Conservation (phyloP, 345 rosid species). For the Syzygium aqueum region DNA sequence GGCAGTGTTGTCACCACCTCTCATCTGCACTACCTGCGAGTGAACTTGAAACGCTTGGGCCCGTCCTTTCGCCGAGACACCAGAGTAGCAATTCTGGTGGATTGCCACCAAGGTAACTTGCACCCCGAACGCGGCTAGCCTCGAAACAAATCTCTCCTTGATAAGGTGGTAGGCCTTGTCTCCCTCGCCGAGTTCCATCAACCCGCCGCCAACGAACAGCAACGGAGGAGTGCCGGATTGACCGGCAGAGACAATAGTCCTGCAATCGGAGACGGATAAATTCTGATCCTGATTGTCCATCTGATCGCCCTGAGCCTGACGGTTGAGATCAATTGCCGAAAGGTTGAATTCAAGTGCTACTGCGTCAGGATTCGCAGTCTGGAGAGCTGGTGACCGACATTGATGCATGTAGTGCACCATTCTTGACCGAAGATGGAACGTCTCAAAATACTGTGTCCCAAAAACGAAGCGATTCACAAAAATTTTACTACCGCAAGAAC, state of each 20-base stretch:
- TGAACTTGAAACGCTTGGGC: constrained; percentile 47
- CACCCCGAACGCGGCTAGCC: constrained; percentile 25
- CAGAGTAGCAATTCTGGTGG: constrained; percentile 26
- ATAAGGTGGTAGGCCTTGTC: constrained; percentile 39
- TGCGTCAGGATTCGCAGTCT: background rate
- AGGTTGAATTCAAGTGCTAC: background rate
- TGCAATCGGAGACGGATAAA: constrained; percentile 43
- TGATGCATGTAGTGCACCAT: background rate
- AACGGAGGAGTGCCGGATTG: background rate
- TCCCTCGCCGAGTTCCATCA: constrained; percentile 32
- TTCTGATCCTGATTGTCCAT: background rate
- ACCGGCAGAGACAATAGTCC: constrained; percentile 20
- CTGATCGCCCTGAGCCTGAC: background rate
- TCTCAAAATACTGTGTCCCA: background rate
- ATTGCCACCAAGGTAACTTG: constrained; percentile 32
- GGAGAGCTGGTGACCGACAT: background rate
- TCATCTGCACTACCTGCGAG: constrained; percentile 35
- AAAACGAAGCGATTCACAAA: background rate
- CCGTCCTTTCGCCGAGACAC: constrained; percentile 35
- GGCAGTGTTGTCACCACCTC: constrained; percentile 34
- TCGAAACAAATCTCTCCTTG: constrained; percentile 21
- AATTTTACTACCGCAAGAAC: background rate
- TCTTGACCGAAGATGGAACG: background rate
- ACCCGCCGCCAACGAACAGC: constrained; percentile 6
- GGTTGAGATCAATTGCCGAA: background rate